Evolutionary conservation across 768 basidiomycete species (phyloP), one percentile per base, ranked within the genome.

Genomic region (Russula olivacea): DNA sequence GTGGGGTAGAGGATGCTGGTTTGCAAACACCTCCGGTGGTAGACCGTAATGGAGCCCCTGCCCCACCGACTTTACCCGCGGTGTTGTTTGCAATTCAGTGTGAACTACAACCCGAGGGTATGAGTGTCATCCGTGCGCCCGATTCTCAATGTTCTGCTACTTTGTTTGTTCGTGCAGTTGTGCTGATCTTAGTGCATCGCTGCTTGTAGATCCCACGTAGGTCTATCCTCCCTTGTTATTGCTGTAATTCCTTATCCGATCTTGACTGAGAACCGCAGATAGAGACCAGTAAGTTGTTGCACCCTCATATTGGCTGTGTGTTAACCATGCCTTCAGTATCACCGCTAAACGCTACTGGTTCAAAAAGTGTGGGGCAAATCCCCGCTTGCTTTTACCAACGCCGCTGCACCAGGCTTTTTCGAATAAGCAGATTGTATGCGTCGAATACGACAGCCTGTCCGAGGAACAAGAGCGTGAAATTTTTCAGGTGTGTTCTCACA

Each of bases 371-470:
- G 25, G 73, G 72, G 36, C 59, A 81, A 1, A 75, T 89, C 0
- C 86, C 86, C 0, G 78, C 4, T 8, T 38, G 7, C 25, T 64
- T 32, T 36, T 68, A 43, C 66, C 67, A 25, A 63, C 55, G 79
- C 0, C 80, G 77, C 56, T 85, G 83, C 68, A 78, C 75, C 59
- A 82, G 15, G 43, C 83, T 1, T 91, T 91, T 66, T 75, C 81
- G 19, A 86, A 83, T 68, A 91, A 91, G 71, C 87, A 89, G 65
- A 80, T 93, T 21, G 73, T 74, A 53, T 92, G 90, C 66, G 82
- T 90, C n/a, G 90, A 92, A 70, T 92, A 86, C 65, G 71, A 73
- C 3, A 75, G 76, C 19, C 69, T 87, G 47, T 75, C 72, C 0
- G 70, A 71, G 8, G 78, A 82, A 55, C 80, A 82, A 68, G 89